Conservation (phyloP, 495 filamentous ascomycete species). For the Chaetomium fimeti region DNA sequence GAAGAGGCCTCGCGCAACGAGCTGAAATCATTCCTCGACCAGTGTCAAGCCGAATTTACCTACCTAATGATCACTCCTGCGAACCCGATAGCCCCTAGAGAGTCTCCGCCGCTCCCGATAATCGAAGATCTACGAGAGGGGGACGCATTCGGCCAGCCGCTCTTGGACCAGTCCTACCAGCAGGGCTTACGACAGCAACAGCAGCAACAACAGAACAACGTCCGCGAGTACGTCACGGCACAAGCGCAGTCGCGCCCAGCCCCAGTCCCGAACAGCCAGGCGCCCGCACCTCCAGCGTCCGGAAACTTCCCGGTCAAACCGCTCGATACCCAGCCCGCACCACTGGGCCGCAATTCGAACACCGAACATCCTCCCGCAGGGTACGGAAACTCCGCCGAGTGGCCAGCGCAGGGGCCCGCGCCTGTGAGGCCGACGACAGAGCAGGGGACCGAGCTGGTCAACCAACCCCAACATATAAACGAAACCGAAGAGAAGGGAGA, state of each 20-base stretch:
- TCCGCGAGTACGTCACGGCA: constrained; percentile 37
- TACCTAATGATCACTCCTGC: constrained; percentile 63
- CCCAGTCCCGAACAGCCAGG: constrained; percentile 57
- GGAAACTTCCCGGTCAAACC: constrained; percentile 41
- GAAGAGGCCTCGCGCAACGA: constrained; percentile 58
- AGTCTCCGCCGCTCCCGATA: constrained; percentile 50
- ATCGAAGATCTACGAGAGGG: constrained; percentile 52
- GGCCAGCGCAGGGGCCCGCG: constrained; percentile 42
- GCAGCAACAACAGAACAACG: constrained; percentile 39
- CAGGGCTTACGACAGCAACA: constrained; percentile 30
- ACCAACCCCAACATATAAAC: constrained; percentile 22
- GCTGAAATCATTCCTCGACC: constrained; percentile 60
- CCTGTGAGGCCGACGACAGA: constrained; percentile 54
- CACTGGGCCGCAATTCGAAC: constrained; percentile 48
- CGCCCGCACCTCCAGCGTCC: constrained; percentile 45
- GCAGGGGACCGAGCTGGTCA: constrained; percentile 47
- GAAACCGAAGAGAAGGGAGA: constrained; percentile 41
- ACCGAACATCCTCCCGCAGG: constrained; percentile 35
- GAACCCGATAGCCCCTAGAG: constrained; percentile 58
- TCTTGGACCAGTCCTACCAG: constrained; percentile 36
- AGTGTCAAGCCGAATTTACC: constrained; percentile 62
- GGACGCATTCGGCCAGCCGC: constrained; percentile 43
- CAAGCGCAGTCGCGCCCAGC: constrained; percentile 43
- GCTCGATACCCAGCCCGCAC: constrained; percentile 41
- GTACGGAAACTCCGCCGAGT: constrained; percentile 42